Conservation (phyloP, 2,329 filamentous ascomycete species). For the Neopestalotiopsis rosae region DNA sequence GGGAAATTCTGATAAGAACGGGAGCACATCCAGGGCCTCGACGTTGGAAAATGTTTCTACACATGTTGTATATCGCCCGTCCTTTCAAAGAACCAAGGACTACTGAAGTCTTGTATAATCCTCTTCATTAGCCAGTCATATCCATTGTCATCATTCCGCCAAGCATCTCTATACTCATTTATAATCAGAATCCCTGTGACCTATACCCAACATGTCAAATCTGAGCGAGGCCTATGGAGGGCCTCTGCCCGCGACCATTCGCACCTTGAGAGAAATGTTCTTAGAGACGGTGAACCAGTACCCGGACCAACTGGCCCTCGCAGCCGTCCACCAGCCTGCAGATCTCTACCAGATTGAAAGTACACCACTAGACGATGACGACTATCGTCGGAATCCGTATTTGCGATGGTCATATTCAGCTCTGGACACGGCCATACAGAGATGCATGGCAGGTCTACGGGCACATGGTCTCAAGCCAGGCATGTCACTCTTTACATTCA, state of each 20-base stretch:
- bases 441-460: background rate
- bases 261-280: slow-evolving; percentile 9
- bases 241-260: background rate
- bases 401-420: slow-evolving; percentile 10
- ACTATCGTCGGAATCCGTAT: slow-evolving; percentile 12
- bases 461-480: slow-evolving; percentile 10
- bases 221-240: slow-evolving; percentile 11
- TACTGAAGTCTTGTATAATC: background rate
- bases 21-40: background rate
- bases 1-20: background rate
- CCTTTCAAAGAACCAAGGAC: background rate
- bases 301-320: slow-evolving; percentile 13
- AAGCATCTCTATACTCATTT: background rate
- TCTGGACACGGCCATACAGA: background rate
- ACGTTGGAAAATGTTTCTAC: background rate
- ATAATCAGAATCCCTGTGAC: background rate
- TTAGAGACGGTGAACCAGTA: slow-evolving; percentile 7
- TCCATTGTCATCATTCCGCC: background rate
- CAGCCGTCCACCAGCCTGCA: slow-evolving; percentile 12
- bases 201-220: slow-evolving; percentile 4
- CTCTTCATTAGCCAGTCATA: background rate
- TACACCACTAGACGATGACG: slow-evolving; percentile 11
- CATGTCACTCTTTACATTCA: slow-evolving; percentile 14
- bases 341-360: slow-evolving; percentile 9
- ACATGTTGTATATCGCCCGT: background rate